These are phyloP conservation scores for Tricholoma terreum DNA, from an alignment of 768 basidiomycete species.

Conservation along the genomic window DNA sequence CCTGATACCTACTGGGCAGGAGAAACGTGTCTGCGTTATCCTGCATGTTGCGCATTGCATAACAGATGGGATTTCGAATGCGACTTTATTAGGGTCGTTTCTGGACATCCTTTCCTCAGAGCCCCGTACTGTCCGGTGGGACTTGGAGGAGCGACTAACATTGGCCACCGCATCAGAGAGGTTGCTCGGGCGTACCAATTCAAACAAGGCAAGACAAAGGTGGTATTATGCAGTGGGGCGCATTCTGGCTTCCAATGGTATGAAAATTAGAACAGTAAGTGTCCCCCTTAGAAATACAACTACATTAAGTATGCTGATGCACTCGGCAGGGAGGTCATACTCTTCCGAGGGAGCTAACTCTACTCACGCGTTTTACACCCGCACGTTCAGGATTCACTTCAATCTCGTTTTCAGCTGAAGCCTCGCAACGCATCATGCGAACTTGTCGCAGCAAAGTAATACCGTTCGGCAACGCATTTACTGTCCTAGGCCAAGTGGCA, in stretches of 20 bases:
- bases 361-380: conserved; percentile 31
- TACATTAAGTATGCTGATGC: not conserved
- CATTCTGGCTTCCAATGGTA: conserved; percentile 33
- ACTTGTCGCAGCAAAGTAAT: conserved; percentile 40
- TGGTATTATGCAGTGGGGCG: conserved; percentile 46
- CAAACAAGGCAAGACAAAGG: conserved; percentile 34
- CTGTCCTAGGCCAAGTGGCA: conserved; percentile 50
- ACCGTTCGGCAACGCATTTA: conserved; percentile 50
- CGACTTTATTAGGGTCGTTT: conserved; percentile 41
- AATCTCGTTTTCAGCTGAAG: conserved; percentile 24
- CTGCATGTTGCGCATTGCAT: conserved; percentile 47
- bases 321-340: conserved; percentile 54
- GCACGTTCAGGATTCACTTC: conserved; percentile 30
- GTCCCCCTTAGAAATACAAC: conserved; percentile 3
- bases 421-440: conserved; percentile 29
- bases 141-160: conserved; percentile 37
- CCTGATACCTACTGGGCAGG: conserved; percentile 35
- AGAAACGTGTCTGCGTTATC: conserved; percentile 38
- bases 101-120: conserved; percentile 37
- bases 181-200: conserved; percentile 29
- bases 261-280: conserved; percentile 33
- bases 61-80: conserved; percentile 46
- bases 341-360: conserved; percentile 42
- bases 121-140: conserved; percentile 10
- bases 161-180: conserved; percentile 38